Evolutionary conservation across 768 basidiomycete genomes (phyloP).

Genomic region (Lactarius sp.): DNA sequence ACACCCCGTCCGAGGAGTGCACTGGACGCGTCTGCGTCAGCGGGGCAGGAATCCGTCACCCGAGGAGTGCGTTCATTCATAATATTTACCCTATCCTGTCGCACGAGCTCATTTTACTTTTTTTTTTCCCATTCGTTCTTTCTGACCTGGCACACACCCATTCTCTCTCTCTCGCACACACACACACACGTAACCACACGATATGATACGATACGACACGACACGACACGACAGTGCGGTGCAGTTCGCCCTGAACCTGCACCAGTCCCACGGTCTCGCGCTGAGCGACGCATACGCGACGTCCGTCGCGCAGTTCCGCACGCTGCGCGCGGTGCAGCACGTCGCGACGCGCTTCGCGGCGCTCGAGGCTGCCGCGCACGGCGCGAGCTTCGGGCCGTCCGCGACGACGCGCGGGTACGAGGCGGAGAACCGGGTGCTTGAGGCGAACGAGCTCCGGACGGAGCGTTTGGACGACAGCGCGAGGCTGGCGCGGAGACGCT

Average conservation of each 20-base stretch:
- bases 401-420: conserved; percentile 58
- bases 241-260: conserved; percentile 73
- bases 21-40: conserved; percentile 80
- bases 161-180: background rate
- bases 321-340: conserved; percentile 81
- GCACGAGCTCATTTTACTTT: no score
- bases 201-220: conserved; percentile 8
- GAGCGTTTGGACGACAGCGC: conserved; percentile 55
- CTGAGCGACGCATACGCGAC: conserved; percentile 76
- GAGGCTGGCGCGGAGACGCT: conserved; percentile 64
- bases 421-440: conserved; percentile 57
- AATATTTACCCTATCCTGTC: no score
- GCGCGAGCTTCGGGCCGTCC: conserved; percentile 55
- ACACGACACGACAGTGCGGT: conserved; percentile 52
- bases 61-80: conserved; percentile 69
- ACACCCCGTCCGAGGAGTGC: conserved; percentile 50
- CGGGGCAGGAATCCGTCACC: conserved; percentile 75
- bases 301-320: conserved; percentile 81
- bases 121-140: background rate
- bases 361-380: conserved; percentile 74
- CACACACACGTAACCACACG: conserved; percentile 10
- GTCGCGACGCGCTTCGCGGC: conserved; percentile 70
- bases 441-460: conserved; percentile 51
- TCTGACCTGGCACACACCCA: background rate
- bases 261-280: conserved; percentile 55